Evolutionary conservation across 768 basidiomycete genomes (phyloP).

Genomic region (Amanita thiersii): DNA sequence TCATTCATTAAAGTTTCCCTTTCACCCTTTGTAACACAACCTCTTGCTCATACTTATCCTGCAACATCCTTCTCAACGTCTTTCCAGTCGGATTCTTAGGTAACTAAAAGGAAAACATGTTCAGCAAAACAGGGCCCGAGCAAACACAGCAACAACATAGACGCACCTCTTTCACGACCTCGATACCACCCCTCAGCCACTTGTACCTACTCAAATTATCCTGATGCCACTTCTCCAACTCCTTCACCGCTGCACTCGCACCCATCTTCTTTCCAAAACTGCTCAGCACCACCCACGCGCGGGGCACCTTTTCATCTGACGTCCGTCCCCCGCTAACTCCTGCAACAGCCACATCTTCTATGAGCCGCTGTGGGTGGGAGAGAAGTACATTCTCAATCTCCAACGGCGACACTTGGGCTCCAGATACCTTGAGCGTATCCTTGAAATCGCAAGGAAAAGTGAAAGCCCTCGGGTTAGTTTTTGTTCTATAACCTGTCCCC

Average conservation of each 20-base stretch:
- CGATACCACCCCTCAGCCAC: conserved; percentile 68
- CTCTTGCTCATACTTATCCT: conserved; percentile 45
- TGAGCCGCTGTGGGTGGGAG: conserved; percentile 50
- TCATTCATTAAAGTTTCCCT: conserved; percentile 28
- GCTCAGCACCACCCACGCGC: conserved; percentile 73
- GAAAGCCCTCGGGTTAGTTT: too few relatives aligned
- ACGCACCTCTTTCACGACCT: conserved; percentile 52
- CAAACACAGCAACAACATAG: conserved; percentile 2
- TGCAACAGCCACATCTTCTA: conserved; percentile 64
- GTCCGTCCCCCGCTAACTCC: conserved; percentile 69
- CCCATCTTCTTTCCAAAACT: conserved; percentile 43
- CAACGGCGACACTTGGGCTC: conserved; percentile 70
- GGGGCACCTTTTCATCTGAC: conserved; percentile 64
- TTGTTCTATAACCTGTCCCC: too few relatives aligned
- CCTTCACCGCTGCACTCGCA: conserved; percentile 26
- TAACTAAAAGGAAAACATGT: conserved; percentile 35
- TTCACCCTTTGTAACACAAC: conserved; percentile 17
- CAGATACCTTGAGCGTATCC: conserved; percentile 79
- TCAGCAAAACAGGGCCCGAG: conserved; percentile 2
- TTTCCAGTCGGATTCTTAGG: conserved; percentile 75
- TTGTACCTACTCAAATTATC: conserved; percentile 66
- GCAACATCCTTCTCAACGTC: conserved; percentile 51
- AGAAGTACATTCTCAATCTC: conserved; percentile 68
- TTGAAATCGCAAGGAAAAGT: too few relatives aligned
- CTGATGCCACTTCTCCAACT: conserved; percentile 53